Evolutionary conservation across 176 grass and related monocot genomes (phyloP), one percentile per base, ranked within the genome.

Genomic region (Microstegium vimineum): DNA sequence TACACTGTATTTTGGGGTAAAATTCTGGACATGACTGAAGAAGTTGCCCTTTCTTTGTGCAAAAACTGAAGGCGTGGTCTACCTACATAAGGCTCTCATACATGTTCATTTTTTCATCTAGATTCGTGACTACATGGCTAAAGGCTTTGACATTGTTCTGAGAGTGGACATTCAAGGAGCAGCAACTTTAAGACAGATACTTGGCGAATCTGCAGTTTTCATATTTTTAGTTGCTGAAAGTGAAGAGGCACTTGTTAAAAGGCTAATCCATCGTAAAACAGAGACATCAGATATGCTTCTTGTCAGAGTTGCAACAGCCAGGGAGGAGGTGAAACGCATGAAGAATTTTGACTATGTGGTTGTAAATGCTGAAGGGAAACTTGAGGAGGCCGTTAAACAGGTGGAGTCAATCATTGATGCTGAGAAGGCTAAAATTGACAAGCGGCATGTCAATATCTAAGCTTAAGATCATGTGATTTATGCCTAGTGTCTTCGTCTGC

Each of bases 141-240:
- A 91, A 82, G 96, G 90, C 51, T 91, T 49, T 88, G 92, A 98
- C 76, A 95, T 98, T 81, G 90, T 95, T 35, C 87, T 98, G 60
- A 94, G 95, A 84, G 95, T 98, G 37, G 95, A 98, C 80, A 95
- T 98, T 85, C 92, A 93, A 93, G 95, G 95, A 65, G 92, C 95
- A 73, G 87, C 89, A 68, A 98, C 95, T 54, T 72, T 98, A 41
- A 86, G 76, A 83, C 85, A 90, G 37, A 93, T 98, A 76, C 91
- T 98, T 0, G 95, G 95, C 4, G 80, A 98, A 75, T 98, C 92
- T 71, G 95, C 95, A 2, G 35, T 95, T 74, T 98, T 98, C 86
- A 98, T 98, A 22, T 98, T 98, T 82, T 46, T 98, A 75, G 90
- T 93, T 8, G 95, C 95, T 34, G 95, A 98, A 81, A 93, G 90